These are phyloP conservation scores for Aspergillus nanangensis DNA, from an alignment of 495 filamentous ascomycete genomes.

Conservation along the genomic window DNA sequence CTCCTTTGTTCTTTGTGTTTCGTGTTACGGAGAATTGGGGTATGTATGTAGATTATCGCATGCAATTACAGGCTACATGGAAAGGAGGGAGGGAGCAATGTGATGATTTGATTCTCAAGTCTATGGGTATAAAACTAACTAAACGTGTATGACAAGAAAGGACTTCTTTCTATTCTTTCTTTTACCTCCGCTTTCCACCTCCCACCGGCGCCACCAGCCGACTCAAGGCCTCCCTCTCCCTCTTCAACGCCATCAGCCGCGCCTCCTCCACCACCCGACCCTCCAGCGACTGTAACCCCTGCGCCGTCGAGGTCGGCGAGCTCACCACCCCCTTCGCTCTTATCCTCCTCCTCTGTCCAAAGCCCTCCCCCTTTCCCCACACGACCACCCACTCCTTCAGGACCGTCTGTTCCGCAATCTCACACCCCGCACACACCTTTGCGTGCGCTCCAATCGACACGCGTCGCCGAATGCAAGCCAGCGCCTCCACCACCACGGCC, in stretches of 20 bases:
- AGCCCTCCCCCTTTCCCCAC: conserved; percentile 33
- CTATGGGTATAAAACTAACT: too few relatives aligned
- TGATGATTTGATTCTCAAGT: too few relatives aligned
- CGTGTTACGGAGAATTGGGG: too few relatives aligned
- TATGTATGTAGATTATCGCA: too few relatives aligned
- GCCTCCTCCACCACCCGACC: conserved; percentile 42
- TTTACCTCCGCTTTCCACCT: conserved; percentile 22
- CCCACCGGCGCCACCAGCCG: conserved; percentile 31
- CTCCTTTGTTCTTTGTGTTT: too few relatives aligned
- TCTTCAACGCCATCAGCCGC: conserved; percentile 39
- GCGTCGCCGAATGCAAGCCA: conserved; percentile 23
- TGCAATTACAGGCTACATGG: too few relatives aligned
- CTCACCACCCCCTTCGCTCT: conserved; percentile 20
- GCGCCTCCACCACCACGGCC: conserved; percentile 28
- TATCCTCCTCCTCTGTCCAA: conserved; percentile 28
- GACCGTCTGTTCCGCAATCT: conserved; percentile 19
- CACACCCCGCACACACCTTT: conserved; percentile 36
- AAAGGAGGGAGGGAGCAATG: too few relatives aligned
- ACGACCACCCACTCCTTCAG: conserved; percentile 42
- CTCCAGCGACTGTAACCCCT: conserved; percentile 21
- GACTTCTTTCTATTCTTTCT: too few relatives aligned
- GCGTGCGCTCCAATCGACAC: conserved; percentile 36
- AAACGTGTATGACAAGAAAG: too few relatives aligned
- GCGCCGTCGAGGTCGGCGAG: conserved; percentile 10
- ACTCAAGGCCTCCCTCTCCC: conserved; percentile 38